Base-by-base conservation (phyloP, 2,329 filamentous ascomycete species). In the Ceratocystis diversiconidia region DNA sequence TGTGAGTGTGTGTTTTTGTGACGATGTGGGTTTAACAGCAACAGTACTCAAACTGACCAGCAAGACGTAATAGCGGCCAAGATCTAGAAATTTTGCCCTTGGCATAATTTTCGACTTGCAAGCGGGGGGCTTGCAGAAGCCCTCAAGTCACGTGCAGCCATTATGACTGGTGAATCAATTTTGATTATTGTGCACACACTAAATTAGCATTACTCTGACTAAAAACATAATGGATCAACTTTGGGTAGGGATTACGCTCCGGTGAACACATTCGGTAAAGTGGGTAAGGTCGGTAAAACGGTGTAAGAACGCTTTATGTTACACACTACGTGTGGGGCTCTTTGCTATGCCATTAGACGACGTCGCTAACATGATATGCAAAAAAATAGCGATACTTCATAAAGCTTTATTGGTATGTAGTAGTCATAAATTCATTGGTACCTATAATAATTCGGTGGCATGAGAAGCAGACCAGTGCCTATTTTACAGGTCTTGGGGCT, bases 21-120 rank as follows among this genome's bases (percentile, higher is more conserved):
- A 66, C 61, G 59, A 66, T 66, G 64, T 66, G 57, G 61, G 60
- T 66, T 66, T 66, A 46, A 63, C 59, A 66, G 55, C 59, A 63
- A 62, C 64, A 66, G 64, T 66, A 65, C 55, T 48, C 63, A 61
- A 36, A 65, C 52, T 65, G 55, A 48, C 63, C 43, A 59, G 17
- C 28, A 62, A 60, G 63, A 65, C 63, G 63, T 61, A 65, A 65
- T 61, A 36, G 44, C 30, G 32, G 55, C 52, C 36, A 19, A 61
- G 55, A 30, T 65, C 44, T 61, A 61, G 63, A 43, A 50, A 50
- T 61, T 65, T 50, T 65, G 50, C 63, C 55, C 55, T 61, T 46
- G 63, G 55, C 36, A 41, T 41, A 65, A 61, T 65, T 65, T 65
- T 62, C 61, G 61, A 50, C 5, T 48, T 28, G 55, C 10, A 65